Base-by-base conservation (phyloP, 495 filamentous ascomycete genomes). In the Daldinia bambusicola region DNA sequence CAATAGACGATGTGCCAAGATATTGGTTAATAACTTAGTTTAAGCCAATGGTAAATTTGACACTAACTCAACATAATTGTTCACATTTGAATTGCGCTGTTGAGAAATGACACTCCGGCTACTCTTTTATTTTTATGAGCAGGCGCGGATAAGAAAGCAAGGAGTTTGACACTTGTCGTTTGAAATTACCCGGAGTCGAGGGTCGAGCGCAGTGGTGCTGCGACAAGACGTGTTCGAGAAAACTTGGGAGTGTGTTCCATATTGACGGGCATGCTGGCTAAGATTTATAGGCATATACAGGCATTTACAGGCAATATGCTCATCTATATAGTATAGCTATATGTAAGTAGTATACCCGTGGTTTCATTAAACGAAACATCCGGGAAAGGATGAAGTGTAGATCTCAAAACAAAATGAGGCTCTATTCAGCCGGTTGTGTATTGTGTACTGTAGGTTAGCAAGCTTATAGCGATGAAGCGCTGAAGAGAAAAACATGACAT, bases 151-250 rank as follows among this genome's bases (percentile, higher is more conserved):
- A 37, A 56, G 10, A 56, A 7, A 56, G 1, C 14, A 6, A 37
- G 6, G 32, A 16, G 37, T 37, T 66, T 77, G 75, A 75, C 72
- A 77, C 75, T 73, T 77, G 75, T 77, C 64, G 67, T 75, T 77
- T 77, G 58, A 53, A 61, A 75, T 77, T 77, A 77, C 55, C 75
- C 75, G 75, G 75, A 60, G n/a, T 40, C 41, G 61, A 66, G 61
- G 72, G 72, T 65, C 66, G 74, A 74, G 72, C 72, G 64, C 40
- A 36, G 55, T 61, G 38, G 38, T 30, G 55, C 60, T 74, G 72
- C 60, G 72, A 74, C 72, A 52, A 68, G 22, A 66, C 38, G 30
- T 38, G 66, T 72, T 61, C 43, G 67, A 66, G 61, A 65, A 22
- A 3, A 65, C 36, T 40, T 62, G 62, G 43, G 34, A 38, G 36